Conservation (phyloP, 129 eudicot species). For the Dittrichia graveolens region DNA sequence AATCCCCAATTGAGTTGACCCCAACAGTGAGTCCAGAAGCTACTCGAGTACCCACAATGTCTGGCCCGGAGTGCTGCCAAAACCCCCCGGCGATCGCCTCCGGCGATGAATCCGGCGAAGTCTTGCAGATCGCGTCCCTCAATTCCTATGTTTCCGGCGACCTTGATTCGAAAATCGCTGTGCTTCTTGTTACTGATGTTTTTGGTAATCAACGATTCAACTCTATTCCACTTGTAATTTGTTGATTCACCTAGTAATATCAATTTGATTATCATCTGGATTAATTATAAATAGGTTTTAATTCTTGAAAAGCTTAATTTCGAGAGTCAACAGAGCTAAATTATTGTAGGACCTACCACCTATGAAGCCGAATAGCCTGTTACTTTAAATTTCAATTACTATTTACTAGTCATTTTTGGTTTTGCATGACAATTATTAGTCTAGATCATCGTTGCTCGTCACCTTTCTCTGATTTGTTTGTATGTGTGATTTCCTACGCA, state of each 20-base stretch:
- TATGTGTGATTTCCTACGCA: slow-evolving; percentile 21
- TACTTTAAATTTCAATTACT: neutral
- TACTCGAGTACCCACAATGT: slow-evolving; percentile 12
- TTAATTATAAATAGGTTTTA: neutral
- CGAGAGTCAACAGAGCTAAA: slow-evolving; percentile 8
- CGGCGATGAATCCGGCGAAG: slow-evolving; percentile 22
- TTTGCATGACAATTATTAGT: neutral
- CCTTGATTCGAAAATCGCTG: slow-evolving; percentile 34
- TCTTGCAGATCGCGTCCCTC: slow-evolving; percentile 40
- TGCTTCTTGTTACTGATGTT: slow-evolving; percentile 44
- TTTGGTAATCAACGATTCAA: slow-evolving; percentile 5
- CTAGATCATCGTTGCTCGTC: neutral
- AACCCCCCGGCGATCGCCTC: slow-evolving; percentile 38
- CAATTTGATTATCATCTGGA: neutral
- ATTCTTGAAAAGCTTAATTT: neutral
- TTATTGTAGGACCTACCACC: neutral
- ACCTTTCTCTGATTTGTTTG: slow-evolving; percentile 2
- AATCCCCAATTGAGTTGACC: slow-evolving; percentile 13
- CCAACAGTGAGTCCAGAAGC: neutral
- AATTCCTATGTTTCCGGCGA: slow-evolving; percentile 41
- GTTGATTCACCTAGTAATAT: neutral
- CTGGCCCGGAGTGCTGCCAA: slow-evolving; percentile 45
- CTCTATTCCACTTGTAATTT: neutral
- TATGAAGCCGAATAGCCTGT: too few species aligned
- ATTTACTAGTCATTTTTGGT: neutral